These are phyloP conservation scores for Aegilops sharonensis DNA, from an alignment of 176 grass and related monocot genomes.

Conservation along the genomic window DNA sequence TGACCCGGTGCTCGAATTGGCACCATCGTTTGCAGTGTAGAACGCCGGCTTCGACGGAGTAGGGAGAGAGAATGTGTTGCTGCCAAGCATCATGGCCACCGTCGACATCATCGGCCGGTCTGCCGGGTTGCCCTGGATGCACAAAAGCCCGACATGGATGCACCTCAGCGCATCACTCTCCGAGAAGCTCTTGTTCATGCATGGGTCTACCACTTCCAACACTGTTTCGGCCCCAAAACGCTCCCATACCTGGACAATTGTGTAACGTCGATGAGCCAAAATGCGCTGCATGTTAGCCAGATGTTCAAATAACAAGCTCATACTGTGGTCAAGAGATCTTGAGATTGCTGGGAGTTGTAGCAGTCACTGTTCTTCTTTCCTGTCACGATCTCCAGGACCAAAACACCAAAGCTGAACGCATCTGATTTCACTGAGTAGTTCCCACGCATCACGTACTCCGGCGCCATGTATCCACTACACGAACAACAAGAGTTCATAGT, in stretches of 20 bases:
- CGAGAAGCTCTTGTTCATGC: neutral
- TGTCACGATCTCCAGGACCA: slow-evolving; percentile 63
- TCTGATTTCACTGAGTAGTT: slow-evolving; percentile 58
- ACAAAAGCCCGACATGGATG: slow-evolving; percentile 38
- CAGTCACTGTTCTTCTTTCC: slow-evolving; percentile 40
- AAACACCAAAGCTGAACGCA: slow-evolving; percentile 58
- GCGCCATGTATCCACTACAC: slow-evolving; percentile 51
- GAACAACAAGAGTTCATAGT: no score
- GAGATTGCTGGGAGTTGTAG: neutral
- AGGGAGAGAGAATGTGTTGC: slow-evolving; percentile 17
- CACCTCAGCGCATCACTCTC: slow-evolving; percentile 23
- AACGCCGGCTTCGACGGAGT: slow-evolving; percentile 27
- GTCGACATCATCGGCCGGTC: slow-evolving; percentile 38
- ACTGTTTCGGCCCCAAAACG: slow-evolving; percentile 24
- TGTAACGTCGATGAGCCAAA: neutral
- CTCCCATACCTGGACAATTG: slow-evolving; percentile 38
- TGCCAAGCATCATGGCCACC: slow-evolving; percentile 40
- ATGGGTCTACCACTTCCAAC: slow-evolving; percentile 21
- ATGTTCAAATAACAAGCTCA: neutral
- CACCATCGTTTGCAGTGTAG: neutral
- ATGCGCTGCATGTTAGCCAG: neutral
- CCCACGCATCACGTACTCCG: slow-evolving; percentile 45
- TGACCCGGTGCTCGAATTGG: neutral
- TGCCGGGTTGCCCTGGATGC: slow-evolving; percentile 30
- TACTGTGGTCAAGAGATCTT: slow-evolving; percentile 41